Conservation (phyloP, 2,329 filamentous ascomycete species). For the Orbilia javanica region DNA sequence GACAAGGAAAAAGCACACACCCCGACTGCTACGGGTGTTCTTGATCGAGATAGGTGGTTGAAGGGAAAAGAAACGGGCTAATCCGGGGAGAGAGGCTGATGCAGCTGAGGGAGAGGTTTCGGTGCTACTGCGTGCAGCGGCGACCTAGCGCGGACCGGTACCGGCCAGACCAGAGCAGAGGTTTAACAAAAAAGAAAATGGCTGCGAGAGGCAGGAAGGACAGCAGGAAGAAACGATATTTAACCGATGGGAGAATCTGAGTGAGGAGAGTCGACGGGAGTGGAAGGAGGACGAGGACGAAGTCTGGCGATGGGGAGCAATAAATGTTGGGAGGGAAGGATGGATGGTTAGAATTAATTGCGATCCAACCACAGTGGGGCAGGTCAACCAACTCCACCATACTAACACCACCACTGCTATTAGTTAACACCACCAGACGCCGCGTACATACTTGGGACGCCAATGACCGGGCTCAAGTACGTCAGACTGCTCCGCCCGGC, state of each 20-base stretch:
- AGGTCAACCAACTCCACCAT: conserved; percentile 4
- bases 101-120: conserved; percentile 37
- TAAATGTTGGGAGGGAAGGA: conserved; percentile 26
- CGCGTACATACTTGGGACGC: neutral
- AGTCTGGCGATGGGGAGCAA: conserved; percentile 21
- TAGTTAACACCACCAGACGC: neutral
- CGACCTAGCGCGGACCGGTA: conserved; percentile 20
- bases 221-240: neutral
- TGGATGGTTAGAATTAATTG: conserved; percentile 27
- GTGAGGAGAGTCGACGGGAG: conserved; percentile 29
- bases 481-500: conserved; percentile 44
- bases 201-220: conserved; percentile 4
- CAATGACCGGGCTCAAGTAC: conserved; percentile 35
- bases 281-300: conserved; percentile 28
- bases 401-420: neutral
- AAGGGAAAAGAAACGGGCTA: conserved; percentile 10
- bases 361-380: conserved; percentile 23
- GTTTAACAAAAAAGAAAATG: neutral
- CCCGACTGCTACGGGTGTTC: neutral
- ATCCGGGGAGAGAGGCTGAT: conserved; percentile 28
- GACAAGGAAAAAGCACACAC: conserved; percentile 14
- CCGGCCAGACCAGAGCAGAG: neutral
- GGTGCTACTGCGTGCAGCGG: neutral
- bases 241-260: conserved; percentile 2
- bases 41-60: conserved; percentile 33